phyloP scores from a whole-genome alignment of 192 early-diverging fungal genomes.

The Kickxella alabastrina region DNA sequence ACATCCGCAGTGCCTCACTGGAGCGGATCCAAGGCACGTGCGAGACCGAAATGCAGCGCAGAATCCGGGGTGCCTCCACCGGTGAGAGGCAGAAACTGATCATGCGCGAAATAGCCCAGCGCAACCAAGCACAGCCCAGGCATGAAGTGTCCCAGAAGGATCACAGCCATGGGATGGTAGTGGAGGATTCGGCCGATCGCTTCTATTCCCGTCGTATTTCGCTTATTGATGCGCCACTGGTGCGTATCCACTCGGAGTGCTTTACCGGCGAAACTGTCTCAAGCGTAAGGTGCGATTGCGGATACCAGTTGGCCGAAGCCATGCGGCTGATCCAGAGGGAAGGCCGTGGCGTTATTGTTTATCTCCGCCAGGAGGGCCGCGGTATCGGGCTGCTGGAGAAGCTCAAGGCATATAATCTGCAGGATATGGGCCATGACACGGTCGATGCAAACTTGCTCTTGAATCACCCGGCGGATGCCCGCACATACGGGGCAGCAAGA shows the following conservation, averaged over 20 bases:
- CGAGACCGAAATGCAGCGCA: slow-evolving; percentile 78
- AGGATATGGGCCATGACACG: slow-evolving; percentile 94
- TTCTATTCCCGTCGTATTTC: slow-evolving; percentile 36
- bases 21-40: slow-evolving; percentile 55
- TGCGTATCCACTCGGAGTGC: slow-evolving; percentile 94
- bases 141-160: background rate
- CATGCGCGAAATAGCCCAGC: slow-evolving; percentile 27
- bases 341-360: slow-evolving; percentile 89
- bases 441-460: slow-evolving; percentile 86
- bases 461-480: slow-evolving; percentile 88
- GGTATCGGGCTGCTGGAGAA: slow-evolving; percentile 94
- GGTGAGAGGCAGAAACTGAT: slow-evolving; percentile 53
- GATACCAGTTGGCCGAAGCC: slow-evolving; percentile 87
- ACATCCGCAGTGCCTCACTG: slow-evolving; percentile 64
- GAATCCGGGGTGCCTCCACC: slow-evolving; percentile 71
- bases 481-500: slow-evolving; percentile 86
- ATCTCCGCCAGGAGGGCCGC: slow-evolving; percentile 93
- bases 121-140: background rate
- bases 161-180: too few species aligned
- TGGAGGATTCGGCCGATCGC: slow-evolving; percentile 23
- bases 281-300: slow-evolving; percentile 91
- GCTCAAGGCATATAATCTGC: slow-evolving; percentile 94
- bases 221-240: slow-evolving; percentile 60
- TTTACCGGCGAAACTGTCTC: slow-evolving; percentile 95
- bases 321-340: slow-evolving; percentile 83